Evolutionary conservation across 148 eudicot genomes (phyloP).

Genomic region (Diospyros kaki): DNA sequence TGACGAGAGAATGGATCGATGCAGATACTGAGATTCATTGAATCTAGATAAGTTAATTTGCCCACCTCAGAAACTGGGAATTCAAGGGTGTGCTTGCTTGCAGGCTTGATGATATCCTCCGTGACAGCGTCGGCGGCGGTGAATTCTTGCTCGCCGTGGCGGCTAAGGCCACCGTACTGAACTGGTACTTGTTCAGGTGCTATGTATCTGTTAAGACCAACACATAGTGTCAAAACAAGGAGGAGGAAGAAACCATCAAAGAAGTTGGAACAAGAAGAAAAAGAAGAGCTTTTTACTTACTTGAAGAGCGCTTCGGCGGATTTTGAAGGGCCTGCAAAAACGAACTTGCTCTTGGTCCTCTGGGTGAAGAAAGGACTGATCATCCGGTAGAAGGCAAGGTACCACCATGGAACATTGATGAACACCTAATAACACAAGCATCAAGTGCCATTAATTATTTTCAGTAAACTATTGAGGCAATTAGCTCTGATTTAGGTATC

Average conservation of each 20-base stretch:
- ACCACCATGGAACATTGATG: conserved; percentile 92
- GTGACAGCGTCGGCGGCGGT: conserved; percentile 56
- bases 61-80: conserved; percentile 75
- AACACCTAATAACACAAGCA: conserved; percentile 35
- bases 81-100: conserved; percentile 70
- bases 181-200: conserved; percentile 92
- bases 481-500: not conserved
- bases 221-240: not conserved
- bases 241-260: not conserved
- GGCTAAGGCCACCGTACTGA: conserved; percentile 87
- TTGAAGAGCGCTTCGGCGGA: conserved; percentile 85
- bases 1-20: too few relatives aligned
- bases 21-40: not conserved
- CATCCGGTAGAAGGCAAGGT: conserved; percentile 70
- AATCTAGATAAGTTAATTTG: conserved; percentile 8
- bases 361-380: conserved; percentile 79
- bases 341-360: conserved; percentile 94
- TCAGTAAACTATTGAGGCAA: not conserved
- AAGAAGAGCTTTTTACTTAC: conserved; percentile 53
- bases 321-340: conserved; percentile 77
- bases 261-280: not conserved
- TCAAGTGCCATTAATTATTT: too few relatives aligned
- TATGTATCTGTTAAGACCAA: conserved; percentile 58
- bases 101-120: conserved; percentile 59
- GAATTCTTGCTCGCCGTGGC: conserved; percentile 74